Evolutionary conservation across 441 rosid species (phyloP).

Genomic region (Erodium moschatum): DNA sequence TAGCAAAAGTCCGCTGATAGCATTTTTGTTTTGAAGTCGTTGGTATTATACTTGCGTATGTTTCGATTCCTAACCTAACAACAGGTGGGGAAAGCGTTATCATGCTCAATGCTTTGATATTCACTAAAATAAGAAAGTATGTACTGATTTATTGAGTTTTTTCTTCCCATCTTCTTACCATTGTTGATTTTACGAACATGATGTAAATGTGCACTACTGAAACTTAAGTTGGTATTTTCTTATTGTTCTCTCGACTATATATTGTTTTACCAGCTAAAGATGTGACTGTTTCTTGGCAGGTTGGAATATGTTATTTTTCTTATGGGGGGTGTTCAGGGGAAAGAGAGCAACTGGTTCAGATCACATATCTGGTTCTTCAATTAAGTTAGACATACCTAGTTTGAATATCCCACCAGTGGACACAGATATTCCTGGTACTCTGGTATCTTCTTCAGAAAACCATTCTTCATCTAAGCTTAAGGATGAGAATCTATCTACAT

Average conservation of each 20-base stretch:
- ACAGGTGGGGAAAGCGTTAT: neutral
- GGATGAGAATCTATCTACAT: slow-evolving; percentile 33
- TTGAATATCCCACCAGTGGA: slow-evolving; percentile 28
- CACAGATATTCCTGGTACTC: slow-evolving; percentile 21
- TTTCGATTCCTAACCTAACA: neutral
- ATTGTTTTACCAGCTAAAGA: slow-evolving; percentile 7
- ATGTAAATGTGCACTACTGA: neutral
- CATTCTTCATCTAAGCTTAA: slow-evolving; percentile 24
- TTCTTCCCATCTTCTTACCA: neutral
- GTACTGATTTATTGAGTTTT: neutral
- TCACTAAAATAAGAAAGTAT: neutral
- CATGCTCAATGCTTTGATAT: neutral
- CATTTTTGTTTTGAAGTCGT: neutral
- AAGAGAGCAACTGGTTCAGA: slow-evolving; percentile 39
- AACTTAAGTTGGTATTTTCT: neutral
- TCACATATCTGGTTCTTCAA: slow-evolving; percentile 22
- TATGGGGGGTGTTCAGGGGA: slow-evolving; percentile 93
- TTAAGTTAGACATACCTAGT: slow-evolving; percentile 31
- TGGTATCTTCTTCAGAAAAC: slow-evolving; percentile 23
- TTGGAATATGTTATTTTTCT: slow-evolving; percentile 80
- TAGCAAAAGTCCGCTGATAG: neutral
- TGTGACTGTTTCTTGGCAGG: slow-evolving; percentile 46
- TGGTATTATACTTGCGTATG: neutral
- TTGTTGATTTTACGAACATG: neutral
- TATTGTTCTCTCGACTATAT: neutral